phyloP scores from a whole-genome alignment of 2,329 filamentous ascomycete species.

The Alternaria atra region DNA sequence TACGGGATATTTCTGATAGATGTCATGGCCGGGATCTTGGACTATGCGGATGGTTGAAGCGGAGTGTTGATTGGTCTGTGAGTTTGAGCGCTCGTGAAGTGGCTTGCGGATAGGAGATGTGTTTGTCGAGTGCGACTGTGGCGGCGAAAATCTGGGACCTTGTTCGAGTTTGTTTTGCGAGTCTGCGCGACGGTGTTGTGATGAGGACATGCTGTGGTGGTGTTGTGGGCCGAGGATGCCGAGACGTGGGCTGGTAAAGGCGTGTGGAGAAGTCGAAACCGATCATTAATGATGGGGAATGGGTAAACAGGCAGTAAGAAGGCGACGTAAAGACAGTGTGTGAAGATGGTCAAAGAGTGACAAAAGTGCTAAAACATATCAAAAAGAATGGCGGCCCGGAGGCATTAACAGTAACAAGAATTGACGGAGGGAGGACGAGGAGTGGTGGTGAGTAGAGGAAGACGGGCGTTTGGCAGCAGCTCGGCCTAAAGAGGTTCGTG shows the following conservation, averaged over 20 bases:
- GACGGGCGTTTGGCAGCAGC: conserved; percentile 28
- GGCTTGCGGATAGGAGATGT: conserved; percentile 47
- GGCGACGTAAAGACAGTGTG: conserved; percentile 28
- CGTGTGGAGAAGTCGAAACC: conserved; percentile 34
- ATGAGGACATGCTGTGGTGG: conserved; percentile 45
- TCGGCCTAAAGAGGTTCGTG: conserved; percentile 38
- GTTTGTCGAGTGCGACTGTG: conserved; percentile 36
- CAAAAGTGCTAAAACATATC: conserved; percentile 45
- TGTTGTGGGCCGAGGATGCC: conserved; percentile 30
- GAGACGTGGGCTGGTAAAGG: conserved; percentile 32
- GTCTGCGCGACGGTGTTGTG: conserved; percentile 32
- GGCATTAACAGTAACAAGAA: conserved; percentile 47
- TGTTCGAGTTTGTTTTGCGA: conserved; percentile 37
- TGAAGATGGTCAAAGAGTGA: conserved; percentile 46
- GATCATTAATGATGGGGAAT: conserved; percentile 43
- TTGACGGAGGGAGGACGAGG: conserved; percentile 38
- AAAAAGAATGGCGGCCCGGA: conserved; percentile 48
- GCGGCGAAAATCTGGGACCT: conserved; percentile 44
- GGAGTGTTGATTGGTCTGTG: conserved; percentile 48
- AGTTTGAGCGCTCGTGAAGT: conserved; percentile 51
- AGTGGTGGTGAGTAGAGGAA: conserved; percentile 44
- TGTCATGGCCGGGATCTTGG: conserved; percentile 45
- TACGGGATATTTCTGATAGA: conserved; percentile 53
- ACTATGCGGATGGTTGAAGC: conserved; percentile 54
- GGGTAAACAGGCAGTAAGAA: conserved; percentile 25